Percentiles rank a stretch among this genome's conserved stretches.
Evolutionary conservation across 75 land plant species (phyloP).

Genomic region (Picea sitchensis): DNA sequence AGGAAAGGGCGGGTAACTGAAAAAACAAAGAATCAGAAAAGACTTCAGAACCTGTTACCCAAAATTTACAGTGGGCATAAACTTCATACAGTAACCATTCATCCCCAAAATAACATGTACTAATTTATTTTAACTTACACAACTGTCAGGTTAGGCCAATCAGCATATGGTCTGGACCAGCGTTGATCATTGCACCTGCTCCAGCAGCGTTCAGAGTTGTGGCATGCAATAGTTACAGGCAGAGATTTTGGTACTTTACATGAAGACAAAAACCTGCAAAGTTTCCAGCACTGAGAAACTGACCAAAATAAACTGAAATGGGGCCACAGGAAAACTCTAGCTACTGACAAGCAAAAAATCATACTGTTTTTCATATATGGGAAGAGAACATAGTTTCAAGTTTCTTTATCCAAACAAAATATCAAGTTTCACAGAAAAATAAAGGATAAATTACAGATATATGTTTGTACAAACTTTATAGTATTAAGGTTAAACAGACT

Average conservation of each 20-base stretch:
- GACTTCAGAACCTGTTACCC: not conserved
- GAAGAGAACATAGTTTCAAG: not conserved
- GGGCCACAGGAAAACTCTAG: not conserved
- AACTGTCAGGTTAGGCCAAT: constrained; percentile 74
- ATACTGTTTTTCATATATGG: not conserved
- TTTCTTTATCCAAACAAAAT: not conserved
- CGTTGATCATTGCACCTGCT: constrained; percentile 39
- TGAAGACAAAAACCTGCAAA: constrained; percentile 62
- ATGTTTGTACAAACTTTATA: too few relatives aligned
- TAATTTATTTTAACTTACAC: constrained; percentile 46
- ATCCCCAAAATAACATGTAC: not conserved
- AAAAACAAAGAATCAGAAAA: not conserved
- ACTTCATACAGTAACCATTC: not conserved
- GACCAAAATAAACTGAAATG: constrained; percentile 4
- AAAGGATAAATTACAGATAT: not conserved
- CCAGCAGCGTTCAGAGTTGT: constrained; percentile 68
- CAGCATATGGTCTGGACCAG: constrained; percentile 41
- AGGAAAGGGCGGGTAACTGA: constrained; percentile 80
- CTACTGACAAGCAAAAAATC: not conserved
- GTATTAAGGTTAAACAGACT: too few relatives aligned
- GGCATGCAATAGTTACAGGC: constrained; percentile 83
- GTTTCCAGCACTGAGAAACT: constrained; percentile 2
- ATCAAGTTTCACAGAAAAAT: not conserved
- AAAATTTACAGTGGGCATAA: not conserved
- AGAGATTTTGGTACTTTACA: constrained; percentile 50